Conservation (phyloP, 768 basidiomycete genomes). For the Imleria badia region DNA sequence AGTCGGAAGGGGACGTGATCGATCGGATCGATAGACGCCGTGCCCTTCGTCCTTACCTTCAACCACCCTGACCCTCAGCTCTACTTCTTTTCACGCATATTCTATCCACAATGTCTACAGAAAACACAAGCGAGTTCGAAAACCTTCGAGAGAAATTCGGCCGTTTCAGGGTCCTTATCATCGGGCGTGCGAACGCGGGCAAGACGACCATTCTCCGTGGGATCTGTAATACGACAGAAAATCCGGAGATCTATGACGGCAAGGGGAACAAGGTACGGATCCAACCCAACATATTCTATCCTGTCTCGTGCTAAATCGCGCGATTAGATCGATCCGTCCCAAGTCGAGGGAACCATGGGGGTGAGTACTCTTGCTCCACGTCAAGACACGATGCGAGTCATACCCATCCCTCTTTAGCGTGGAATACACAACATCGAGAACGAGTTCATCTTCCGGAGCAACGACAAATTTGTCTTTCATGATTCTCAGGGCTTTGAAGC, state of each 20-base stretch:
- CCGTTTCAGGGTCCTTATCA: not conserved
- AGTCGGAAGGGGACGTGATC: too few species aligned
- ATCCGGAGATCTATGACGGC: conserved; percentile 4
- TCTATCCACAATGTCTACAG: too few species aligned
- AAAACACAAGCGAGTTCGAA: too few species aligned
- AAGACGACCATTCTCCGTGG: conserved; percentile 2
- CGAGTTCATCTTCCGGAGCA: conserved; percentile 1
- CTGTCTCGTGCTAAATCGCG: not conserved
- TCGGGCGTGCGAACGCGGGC: conserved; percentile 4
- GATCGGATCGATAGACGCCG: not conserved
- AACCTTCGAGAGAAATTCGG: too few species aligned
- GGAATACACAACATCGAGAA: not conserved
- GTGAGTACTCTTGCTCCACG: not conserved
- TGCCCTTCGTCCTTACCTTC: not conserved
- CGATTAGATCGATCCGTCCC: not conserved
- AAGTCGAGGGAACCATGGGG: not conserved
- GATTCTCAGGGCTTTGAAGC: not conserved
- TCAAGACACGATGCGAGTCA: too few species aligned
- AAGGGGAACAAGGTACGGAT: not conserved
- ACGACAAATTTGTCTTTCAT: not conserved
- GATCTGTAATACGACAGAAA: conserved; percentile 3
- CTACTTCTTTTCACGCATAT: too few species aligned
- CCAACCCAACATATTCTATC: not conserved
- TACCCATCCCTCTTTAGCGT: not conserved
- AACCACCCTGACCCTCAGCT: not conserved